phyloP scores from a whole-genome alignment of 352 stramenopile genomes.

The Phytophthora ohioensis region DNA sequence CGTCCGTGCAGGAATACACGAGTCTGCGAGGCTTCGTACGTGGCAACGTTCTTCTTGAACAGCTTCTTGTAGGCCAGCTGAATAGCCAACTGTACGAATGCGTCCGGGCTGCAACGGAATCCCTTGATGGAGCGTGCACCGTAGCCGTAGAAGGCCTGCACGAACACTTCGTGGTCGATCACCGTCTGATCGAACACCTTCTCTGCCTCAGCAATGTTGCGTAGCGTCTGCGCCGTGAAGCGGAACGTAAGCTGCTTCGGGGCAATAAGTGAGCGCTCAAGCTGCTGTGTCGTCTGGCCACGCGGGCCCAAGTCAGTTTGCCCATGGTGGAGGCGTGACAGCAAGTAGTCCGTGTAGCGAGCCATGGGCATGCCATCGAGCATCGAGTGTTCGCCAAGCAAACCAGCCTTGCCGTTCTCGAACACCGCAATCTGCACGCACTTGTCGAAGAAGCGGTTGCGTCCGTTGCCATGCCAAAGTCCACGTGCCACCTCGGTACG shows the following conservation, averaged over 20 bases:
- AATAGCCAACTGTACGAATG: slow-evolving; percentile 96
- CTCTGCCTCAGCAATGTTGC: slow-evolving; percentile 61
- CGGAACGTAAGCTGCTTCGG: slow-evolving; percentile 62
- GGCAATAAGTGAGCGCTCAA: slow-evolving; percentile 36
- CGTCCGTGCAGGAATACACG: slow-evolving; percentile 95
- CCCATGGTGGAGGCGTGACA: slow-evolving; percentile 60
- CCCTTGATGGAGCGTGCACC: slow-evolving; percentile 91
- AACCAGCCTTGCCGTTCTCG: slow-evolving; percentile 95
- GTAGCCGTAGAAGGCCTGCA: slow-evolving; percentile 91
- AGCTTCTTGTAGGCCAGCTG: slow-evolving; percentile 93
- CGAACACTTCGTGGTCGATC: slow-evolving; percentile 88
- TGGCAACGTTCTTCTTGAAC: slow-evolving; percentile 71
- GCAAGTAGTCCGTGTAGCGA: slow-evolving; percentile 69
- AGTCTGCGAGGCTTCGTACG: slow-evolving; percentile 96
- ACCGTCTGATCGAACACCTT: slow-evolving; percentile 76
- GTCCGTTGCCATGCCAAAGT: slow-evolving; percentile 87
- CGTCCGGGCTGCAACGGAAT: slow-evolving; percentile 93
- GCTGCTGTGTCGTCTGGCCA: slow-evolving; percentile 51
- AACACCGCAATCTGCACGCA: slow-evolving; percentile 96
- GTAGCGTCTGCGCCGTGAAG: slow-evolving; percentile 58
- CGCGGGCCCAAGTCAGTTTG: slow-evolving; percentile 58
- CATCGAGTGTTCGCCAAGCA: slow-evolving; percentile 95
- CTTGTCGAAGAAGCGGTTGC: slow-evolving; percentile 98
- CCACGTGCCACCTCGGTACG: slow-evolving; percentile 69
- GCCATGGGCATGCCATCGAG: slow-evolving; percentile 88